A percentile compares a stretch with the other conserved stretches of the same genome.
Conservation (phyloP, 148 eudicot genomes). For the Diospyros lotus region DNA sequence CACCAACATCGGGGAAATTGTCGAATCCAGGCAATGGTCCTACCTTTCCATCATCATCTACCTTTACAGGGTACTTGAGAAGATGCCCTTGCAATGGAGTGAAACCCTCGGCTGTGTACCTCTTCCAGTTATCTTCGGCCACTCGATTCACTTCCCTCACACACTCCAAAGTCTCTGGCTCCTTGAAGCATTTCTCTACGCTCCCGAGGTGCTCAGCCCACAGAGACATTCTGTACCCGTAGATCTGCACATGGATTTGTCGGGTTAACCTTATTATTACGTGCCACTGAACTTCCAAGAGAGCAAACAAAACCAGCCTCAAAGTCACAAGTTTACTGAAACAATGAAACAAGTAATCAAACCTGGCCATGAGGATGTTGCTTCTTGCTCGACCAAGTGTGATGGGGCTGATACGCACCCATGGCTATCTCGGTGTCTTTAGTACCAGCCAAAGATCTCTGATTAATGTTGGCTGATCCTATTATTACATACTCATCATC, state of each 20-base stretch:
- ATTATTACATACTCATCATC: slow-evolving; percentile 47
- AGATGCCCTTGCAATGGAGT: slow-evolving; percentile 30
- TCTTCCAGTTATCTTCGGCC: slow-evolving; percentile 42
- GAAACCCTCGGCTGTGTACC: slow-evolving; percentile 24
- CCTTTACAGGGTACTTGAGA: slow-evolving; percentile 22
- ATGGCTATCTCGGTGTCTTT: slow-evolving; percentile 46
- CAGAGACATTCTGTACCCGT: slow-evolving; percentile 43
- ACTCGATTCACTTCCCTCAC: slow-evolving; percentile 32
- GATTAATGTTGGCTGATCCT: slow-evolving; percentile 54
- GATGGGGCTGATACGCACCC: slow-evolving; percentile 51
- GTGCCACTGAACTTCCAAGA: neutral
- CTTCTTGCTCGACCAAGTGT: slow-evolving; percentile 29
- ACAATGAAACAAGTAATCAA: neutral
- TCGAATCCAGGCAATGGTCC: slow-evolving; percentile 24
- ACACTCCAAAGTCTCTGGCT: slow-evolving; percentile 38
- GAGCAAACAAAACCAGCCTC: neutral
- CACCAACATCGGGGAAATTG: slow-evolving; percentile 25
- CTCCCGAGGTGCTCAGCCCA: slow-evolving; percentile 51
- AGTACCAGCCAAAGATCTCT: slow-evolving; percentile 53
- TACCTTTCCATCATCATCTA: slow-evolving; percentile 22
- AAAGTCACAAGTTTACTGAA: neutral
- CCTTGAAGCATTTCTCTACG: slow-evolving; percentile 25
- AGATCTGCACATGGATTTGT: slow-evolving; percentile 27
- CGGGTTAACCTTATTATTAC: neutral
- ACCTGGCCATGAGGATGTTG: slow-evolving; percentile 23